Percentiles rank a stretch among this genome's conserved stretches.
Conservation (phyloP, 2,329 filamentous ascomycete genomes). For the Ascochyta koolunga region DNA sequence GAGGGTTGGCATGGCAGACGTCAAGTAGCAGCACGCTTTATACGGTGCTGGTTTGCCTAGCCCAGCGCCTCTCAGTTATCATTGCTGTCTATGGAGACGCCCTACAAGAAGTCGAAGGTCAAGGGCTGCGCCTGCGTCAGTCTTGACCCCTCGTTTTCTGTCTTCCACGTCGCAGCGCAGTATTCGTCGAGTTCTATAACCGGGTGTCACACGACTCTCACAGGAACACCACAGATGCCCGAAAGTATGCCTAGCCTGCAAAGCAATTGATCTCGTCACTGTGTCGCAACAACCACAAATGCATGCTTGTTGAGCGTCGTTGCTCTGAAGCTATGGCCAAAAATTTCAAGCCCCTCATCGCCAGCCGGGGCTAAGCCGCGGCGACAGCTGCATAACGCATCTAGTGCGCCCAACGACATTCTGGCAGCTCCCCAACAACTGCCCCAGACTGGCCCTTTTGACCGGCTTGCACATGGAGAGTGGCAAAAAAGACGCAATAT, state of each 20-base stretch:
- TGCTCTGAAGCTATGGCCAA: constrained; percentile 28
- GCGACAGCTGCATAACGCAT: constrained; percentile 17
- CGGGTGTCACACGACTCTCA: background rate
- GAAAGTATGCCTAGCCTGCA: background rate
- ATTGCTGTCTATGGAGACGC: constrained; percentile 9
- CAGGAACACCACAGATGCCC: background rate
- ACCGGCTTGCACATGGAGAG: constrained; percentile 15
- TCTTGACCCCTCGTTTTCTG: constrained; percentile 16
- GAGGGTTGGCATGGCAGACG: constrained; percentile 9
- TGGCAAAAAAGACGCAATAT: constrained; percentile 25
- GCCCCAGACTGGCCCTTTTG: constrained; percentile 22
- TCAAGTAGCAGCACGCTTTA: constrained; percentile 20
- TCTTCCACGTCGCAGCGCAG: constrained; percentile 15
- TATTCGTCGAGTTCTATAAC: constrained; percentile 5
- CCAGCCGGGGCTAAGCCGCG: constrained; percentile 20
- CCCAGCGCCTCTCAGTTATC: constrained; percentile 20
- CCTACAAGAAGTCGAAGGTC: constrained; percentile 5
- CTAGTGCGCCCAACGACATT: constrained; percentile 23
- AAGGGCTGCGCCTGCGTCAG: constrained; percentile 23
- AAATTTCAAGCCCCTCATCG: constrained; percentile 28
- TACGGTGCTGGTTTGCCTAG: constrained; percentile 17
- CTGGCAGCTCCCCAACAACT: constrained; percentile 29
- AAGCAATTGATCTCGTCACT: background rate
- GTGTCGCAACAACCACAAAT: constrained; percentile 20
- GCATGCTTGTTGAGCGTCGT: constrained; percentile 36